phyloP scores from a whole-genome alignment of 129 eudicot species.

The Helichrysum umbraculigerum region DNA sequence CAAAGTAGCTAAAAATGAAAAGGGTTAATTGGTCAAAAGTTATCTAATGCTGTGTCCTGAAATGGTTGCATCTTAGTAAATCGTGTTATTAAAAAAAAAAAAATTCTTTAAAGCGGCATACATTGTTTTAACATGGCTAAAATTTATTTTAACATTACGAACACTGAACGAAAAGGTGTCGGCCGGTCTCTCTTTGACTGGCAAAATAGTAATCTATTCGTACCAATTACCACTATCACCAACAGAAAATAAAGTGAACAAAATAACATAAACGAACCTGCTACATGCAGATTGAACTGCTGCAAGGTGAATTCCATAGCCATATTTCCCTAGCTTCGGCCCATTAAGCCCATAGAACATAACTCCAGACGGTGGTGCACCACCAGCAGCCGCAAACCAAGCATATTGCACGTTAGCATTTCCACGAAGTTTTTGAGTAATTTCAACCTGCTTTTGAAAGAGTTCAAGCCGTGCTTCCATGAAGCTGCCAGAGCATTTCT shows the following conservation, averaged over 20 bases:
- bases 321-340: slow-evolving; percentile 51
- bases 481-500: slow-evolving; percentile 34
- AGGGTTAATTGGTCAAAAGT: not conserved
- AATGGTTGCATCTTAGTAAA: not conserved
- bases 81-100: no score
- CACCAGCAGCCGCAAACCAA: slow-evolving; percentile 65
- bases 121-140: not conserved
- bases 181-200: not conserved
- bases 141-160: not conserved
- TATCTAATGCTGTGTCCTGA: no score
- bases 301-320: slow-evolving; percentile 67
- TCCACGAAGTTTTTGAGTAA: slow-evolving; percentile 72
- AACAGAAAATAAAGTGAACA: not conserved
- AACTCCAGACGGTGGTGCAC: slow-evolving; percentile 40
- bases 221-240: not conserved
- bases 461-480: slow-evolving; percentile 56
- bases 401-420: slow-evolving; percentile 72
- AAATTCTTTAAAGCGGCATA: no score
- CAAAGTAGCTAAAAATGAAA: not conserved
- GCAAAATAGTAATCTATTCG: no score
- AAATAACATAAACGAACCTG: slow-evolving; percentile 41
- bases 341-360: slow-evolving; percentile 57
- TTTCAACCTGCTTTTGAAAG: slow-evolving; percentile 74
- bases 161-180: not conserved
- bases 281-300: slow-evolving; percentile 64